These are phyloP conservation scores for Zymoseptoria pseudotritici DNA, from an alignment of 2,329 filamentous ascomycete species.

Conservation along the genomic window DNA sequence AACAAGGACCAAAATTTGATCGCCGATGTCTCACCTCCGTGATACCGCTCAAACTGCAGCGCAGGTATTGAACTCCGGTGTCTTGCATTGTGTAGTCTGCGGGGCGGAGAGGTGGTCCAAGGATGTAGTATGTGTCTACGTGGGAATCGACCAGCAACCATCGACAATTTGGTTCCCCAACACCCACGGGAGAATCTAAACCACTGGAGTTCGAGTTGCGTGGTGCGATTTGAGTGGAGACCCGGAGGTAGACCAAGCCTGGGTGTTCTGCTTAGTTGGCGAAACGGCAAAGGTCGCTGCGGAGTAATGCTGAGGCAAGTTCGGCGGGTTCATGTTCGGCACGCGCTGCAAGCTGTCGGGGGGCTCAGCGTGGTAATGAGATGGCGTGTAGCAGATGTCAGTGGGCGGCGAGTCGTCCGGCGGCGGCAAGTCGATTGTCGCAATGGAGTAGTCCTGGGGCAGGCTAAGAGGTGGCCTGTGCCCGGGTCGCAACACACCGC, in stretches of 20 bases:
- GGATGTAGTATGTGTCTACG: no score
- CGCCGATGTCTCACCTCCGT: no score
- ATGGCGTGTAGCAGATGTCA: background rate
- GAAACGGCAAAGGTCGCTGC: background rate
- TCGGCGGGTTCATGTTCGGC: background rate
- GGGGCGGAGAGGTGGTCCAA: no score
- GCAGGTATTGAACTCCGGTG: no score
- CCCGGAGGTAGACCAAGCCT: background rate
- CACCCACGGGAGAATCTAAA: no score
- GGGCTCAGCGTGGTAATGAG: background rate
- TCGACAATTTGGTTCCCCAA: no score
- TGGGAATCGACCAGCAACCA: no score
- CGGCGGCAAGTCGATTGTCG: background rate
- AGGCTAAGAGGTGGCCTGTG: conserved; percentile 7
- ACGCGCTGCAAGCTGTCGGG: background rate
- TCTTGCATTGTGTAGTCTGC: no score
- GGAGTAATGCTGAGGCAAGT: background rate
- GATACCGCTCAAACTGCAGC: no score
- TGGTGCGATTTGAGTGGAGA: background rate
- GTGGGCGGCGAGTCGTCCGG: background rate
- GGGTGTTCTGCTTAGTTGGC: background rate
- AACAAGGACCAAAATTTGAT: no score
- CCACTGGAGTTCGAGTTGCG: background rate
- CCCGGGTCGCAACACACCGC: conserved; percentile 5
- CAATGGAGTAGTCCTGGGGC: conserved; percentile 12